Percentiles rank a stretch among this genome's conserved stretches.
Evolutionary conservation across 805 yeast genomes (phyloP).

Genomic region (Barnettozyma pratensis): DNA sequence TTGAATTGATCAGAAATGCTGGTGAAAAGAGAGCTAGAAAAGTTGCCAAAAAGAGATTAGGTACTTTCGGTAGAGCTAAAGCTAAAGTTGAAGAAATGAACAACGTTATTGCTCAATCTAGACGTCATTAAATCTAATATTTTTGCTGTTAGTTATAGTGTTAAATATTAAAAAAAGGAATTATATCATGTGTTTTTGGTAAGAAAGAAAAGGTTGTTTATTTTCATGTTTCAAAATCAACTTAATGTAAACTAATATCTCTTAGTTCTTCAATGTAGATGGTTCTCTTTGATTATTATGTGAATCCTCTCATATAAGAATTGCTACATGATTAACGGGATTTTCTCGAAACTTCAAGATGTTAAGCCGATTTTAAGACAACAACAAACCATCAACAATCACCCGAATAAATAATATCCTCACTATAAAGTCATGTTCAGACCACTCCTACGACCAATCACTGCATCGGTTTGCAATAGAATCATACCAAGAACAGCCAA

Average conservation of each 20-base stretch:
- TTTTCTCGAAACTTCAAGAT: not conserved
- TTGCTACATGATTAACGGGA: too few relatives aligned
- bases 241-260: conserved; percentile 4
- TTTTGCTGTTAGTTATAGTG: too few relatives aligned
- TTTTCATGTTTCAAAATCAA: conserved; percentile 2
- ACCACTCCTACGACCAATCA: not conserved
- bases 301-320: too few relatives aligned
- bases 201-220: not conserved
- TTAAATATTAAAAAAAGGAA: not conserved
- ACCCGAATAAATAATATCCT: not conserved
- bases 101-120: conserved; percentile 92
- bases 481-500: not conserved
- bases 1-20: conserved; percentile 99
- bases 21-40: conserved; percentile 99
- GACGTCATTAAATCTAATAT: conserved; percentile 64
- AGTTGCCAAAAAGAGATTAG: conserved; percentile 99
- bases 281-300: too few relatives aligned
- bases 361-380: not conserved
- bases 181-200: not conserved
- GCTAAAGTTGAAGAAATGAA: conserved; percentile 99
- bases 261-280: too few relatives aligned
- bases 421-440: not conserved
- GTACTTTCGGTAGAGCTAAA: conserved; percentile 99
- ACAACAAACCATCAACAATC: too few relatives aligned
- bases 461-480: not conserved